Evolutionary conservation across 306 rosid genomes (phyloP).

Genomic region (Cicer yamashitae): DNA sequence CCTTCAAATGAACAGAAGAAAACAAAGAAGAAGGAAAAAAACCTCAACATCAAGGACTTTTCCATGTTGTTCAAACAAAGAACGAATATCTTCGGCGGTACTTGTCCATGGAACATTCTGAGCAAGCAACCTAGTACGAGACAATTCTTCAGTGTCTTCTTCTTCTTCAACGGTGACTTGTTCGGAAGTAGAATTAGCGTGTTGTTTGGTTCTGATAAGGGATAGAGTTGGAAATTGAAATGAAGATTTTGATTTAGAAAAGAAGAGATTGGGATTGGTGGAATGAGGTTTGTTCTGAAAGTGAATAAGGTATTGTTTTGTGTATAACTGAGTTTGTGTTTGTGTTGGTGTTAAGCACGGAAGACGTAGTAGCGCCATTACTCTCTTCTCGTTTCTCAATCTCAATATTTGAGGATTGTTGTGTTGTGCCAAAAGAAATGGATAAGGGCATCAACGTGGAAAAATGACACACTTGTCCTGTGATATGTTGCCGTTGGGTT

Average conservation of each 20-base stretch:
- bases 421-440: background rate
- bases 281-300: slow-evolving; percentile 36
- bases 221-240: slow-evolving; percentile 40
- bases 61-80: slow-evolving; percentile 76
- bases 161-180: slow-evolving; percentile 41
- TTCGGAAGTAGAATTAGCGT: slow-evolving; percentile 48
- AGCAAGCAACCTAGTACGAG: slow-evolving; percentile 71
- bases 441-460: slow-evolving; percentile 25
- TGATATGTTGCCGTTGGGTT: no score
- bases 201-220: slow-evolving; percentile 41
- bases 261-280: slow-evolving; percentile 44
- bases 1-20: background rate
- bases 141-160: slow-evolving; percentile 47
- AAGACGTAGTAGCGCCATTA: slow-evolving; percentile 69
- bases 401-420: background rate
- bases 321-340: slow-evolving; percentile 35
- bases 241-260: slow-evolving; percentile 43
- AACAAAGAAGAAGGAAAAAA: background rate
- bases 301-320: slow-evolving; percentile 40
- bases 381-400: background rate
- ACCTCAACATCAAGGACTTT: slow-evolving; percentile 87
- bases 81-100: slow-evolving; percentile 84
- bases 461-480: background rate
- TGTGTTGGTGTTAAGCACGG: slow-evolving; percentile 43
- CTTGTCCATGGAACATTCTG: slow-evolving; percentile 88